phyloP scores from a whole-genome alignment of 1,139 yeast species.

The Geotrichum fermentans region DNA sequence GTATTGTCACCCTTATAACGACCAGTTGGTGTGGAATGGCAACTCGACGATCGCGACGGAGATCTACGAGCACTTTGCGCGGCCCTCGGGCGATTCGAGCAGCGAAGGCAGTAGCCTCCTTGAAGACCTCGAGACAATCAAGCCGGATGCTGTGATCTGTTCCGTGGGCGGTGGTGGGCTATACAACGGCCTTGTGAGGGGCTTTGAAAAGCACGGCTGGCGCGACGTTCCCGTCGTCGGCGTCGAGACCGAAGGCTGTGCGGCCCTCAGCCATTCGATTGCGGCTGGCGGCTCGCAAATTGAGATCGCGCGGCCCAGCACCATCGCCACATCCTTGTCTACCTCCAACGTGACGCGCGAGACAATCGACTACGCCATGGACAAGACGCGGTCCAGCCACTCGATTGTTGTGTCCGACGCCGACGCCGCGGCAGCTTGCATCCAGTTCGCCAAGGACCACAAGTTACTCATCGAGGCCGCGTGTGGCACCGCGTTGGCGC shows the following conservation, averaged over 20 bases:
- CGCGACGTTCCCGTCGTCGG: constrained; percentile 48
- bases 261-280: constrained; percentile 51
- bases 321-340: constrained; percentile 61
- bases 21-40: constrained; percentile 66
- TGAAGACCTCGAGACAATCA: background rate
- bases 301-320: constrained; percentile 45
- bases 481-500: constrained; percentile 65
- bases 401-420: constrained; percentile 50
- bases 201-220: constrained; percentile 45
- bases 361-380: constrained; percentile 45
- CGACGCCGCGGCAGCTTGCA: constrained; percentile 43
- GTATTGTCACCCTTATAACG: constrained; percentile 67
- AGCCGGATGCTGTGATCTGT: constrained; percentile 57
- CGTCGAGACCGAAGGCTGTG: constrained; percentile 65
- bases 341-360: constrained; percentile 52
- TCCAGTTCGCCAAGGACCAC: constrained; percentile 48
- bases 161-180: constrained; percentile 77
- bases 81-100: background rate
- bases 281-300: constrained; percentile 38
- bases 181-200: constrained; percentile 59
- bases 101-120: background rate
- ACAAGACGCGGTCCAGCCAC: constrained; percentile 37
- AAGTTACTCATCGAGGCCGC: constrained; percentile 64
- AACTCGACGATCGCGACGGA: constrained; percentile 60
- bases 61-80: constrained; percentile 43